Percentiles rank a stretch among this genome's conserved stretches.
Evolutionary conservation across 371 early-diverging fungal species (phyloP).

Genomic region (Rhizomucor pusillus): DNA sequence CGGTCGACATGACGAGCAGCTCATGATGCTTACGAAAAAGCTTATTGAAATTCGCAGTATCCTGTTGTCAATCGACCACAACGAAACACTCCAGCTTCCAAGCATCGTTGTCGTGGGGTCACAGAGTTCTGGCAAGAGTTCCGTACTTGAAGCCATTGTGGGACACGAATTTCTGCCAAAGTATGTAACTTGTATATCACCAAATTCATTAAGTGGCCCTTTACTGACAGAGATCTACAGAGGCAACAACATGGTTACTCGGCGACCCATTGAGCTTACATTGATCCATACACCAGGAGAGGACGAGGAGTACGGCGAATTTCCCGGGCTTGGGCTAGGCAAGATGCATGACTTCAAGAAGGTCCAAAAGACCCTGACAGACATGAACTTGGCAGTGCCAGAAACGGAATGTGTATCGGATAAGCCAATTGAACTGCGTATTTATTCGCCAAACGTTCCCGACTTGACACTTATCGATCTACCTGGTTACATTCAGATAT

Average conservation of each 20-base stretch:
- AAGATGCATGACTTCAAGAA: conserved; percentile 85
- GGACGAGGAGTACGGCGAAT: conserved; percentile 90
- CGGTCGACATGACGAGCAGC: conserved; percentile 55
- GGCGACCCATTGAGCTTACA: conserved; percentile 98
- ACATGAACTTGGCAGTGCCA: conserved; percentile 91
- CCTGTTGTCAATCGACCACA: conserved; percentile 78
- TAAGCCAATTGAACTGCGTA: conserved; percentile 91
- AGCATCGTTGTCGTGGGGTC: conserved; percentile 98
- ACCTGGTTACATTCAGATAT: conserved; percentile 99
- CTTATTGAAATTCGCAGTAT: conserved; percentile 93
- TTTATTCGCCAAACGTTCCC: conserved; percentile 93
- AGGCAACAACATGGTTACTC: conserved; percentile 98
- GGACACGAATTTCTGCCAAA: conserved; percentile 98
- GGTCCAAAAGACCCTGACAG: conserved; percentile 87
- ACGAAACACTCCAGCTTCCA: conserved; percentile 82
- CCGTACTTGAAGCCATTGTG: conserved; percentile 98
- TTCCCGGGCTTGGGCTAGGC: conserved; percentile 88
- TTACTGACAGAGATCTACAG: conserved; percentile 28
- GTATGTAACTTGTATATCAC: conserved; percentile 45
- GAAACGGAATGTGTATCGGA: conserved; percentile 91
- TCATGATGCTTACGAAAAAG: conserved; percentile 90
- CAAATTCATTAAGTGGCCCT: background rate
- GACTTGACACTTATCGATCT: conserved; percentile 97
- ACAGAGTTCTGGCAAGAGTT: conserved; percentile 98
- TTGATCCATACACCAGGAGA: conserved; percentile 88